These are phyloP conservation scores for Carex parvula DNA, from an alignment of 176 grass and related monocot species.

Conservation along the genomic window DNA sequence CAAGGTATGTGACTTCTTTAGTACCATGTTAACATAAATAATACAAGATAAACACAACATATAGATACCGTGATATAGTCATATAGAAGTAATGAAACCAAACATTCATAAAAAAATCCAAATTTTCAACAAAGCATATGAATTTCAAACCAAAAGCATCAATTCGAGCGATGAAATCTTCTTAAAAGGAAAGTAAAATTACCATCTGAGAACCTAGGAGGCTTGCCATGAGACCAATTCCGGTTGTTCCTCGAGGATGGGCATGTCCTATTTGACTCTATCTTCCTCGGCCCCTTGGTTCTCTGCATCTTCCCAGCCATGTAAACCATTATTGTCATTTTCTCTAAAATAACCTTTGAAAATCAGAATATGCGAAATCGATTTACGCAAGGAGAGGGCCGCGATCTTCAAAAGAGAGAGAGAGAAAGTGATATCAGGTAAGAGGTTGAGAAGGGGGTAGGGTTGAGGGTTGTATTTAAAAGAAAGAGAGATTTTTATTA, in stretches of 20 bases:
- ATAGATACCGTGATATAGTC: neutral
- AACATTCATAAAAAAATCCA: neutral
- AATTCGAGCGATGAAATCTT: neutral
- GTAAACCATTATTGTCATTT: neutral
- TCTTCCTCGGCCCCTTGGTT: conserved; percentile 12
- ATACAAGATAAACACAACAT: neutral
- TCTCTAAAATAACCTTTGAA: neutral
- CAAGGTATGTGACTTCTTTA: neutral
- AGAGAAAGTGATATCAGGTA: neutral
- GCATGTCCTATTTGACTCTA: neutral
- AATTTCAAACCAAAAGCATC: neutral
- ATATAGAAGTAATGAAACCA: neutral
- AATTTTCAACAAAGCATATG: neutral
- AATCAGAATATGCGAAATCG: neutral
- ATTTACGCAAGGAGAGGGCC: too few species aligned
- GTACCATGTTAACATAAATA: neutral
- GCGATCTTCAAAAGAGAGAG: too few species aligned
- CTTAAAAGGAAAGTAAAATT: neutral
- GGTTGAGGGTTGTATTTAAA: neutral
- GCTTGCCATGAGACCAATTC: neutral
- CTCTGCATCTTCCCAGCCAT: conserved; percentile 1
- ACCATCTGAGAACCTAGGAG: conserved; percentile 5
- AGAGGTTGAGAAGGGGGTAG: neutral
- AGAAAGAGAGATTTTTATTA: neutral
- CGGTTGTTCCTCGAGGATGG: neutral